These are phyloP conservation scores for Drosera capensis DNA, from an alignment of 148 eudicot species.

Conservation along the genomic window DNA sequence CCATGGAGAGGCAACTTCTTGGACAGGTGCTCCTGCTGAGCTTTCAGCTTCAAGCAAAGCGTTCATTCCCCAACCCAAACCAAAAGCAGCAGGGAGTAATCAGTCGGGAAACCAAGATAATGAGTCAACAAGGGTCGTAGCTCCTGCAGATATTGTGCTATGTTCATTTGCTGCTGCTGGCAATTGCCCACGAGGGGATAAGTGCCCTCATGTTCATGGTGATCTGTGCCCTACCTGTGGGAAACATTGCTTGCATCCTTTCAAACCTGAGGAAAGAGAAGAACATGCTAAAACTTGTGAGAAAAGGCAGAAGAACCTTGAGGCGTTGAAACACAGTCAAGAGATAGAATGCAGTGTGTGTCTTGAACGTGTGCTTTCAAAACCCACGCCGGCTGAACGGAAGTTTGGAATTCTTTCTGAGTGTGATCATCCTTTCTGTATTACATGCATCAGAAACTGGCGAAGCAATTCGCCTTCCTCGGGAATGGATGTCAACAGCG, in stretches of 20 bases:
- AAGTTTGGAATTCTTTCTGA: slow-evolving; percentile 91
- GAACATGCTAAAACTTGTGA: slow-evolving; percentile 56
- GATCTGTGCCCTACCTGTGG: slow-evolving; percentile 70
- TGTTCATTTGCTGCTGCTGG: slow-evolving; percentile 92
- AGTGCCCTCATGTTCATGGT: slow-evolving; percentile 87
- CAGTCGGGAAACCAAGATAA: slow-evolving; percentile 10
- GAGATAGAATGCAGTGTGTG: slow-evolving; percentile 96
- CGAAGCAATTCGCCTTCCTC: slow-evolving; percentile 74
- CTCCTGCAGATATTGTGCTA: slow-evolving; percentile 42
- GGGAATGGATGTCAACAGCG: slow-evolving; percentile 87
- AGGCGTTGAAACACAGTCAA: slow-evolving; percentile 67
- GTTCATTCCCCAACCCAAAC: background rate
- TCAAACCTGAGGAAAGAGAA: slow-evolving; percentile 63
- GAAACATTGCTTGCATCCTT: slow-evolving; percentile 81
- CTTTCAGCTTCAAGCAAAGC: slow-evolving; percentile 27
- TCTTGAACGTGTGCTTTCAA: slow-evolving; percentile 81
- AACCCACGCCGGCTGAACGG: slow-evolving; percentile 47
- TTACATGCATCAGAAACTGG: slow-evolving; percentile 86
- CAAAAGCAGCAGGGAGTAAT: slow-evolving; percentile 28
- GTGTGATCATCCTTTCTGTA: slow-evolving; percentile 92
- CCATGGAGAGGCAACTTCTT: slow-evolving; percentile 6
- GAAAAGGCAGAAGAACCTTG: slow-evolving; percentile 61
- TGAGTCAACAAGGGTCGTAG: slow-evolving; percentile 20
- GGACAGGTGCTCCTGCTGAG: slow-evolving; percentile 20
- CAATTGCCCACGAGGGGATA: slow-evolving; percentile 68